Conservation (phyloP, 2,329 filamentous ascomycete genomes). For the Claviceps humidiphila region DNA sequence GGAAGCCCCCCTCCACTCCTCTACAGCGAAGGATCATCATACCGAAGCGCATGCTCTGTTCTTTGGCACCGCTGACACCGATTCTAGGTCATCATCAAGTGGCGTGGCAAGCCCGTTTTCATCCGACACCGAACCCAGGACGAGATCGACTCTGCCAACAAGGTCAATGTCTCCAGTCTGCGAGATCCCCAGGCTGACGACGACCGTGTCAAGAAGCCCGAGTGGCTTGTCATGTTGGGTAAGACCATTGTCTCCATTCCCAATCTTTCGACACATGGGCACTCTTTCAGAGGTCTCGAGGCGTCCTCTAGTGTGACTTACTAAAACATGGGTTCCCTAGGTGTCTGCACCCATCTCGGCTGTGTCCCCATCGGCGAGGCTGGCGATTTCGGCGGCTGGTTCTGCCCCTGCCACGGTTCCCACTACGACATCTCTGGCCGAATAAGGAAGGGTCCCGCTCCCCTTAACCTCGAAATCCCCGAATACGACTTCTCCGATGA, state of each 20-base stretch:
- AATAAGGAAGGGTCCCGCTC: constrained; percentile 92
- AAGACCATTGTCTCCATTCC: constrained; percentile 14
- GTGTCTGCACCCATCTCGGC: constrained; percentile 97
- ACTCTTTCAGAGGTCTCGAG: too few relatives aligned
- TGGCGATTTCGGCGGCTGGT: constrained; percentile 97
- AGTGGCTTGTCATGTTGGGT: constrained; percentile 99
- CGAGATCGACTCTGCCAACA: constrained; percentile 93
- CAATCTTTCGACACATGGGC: too few relatives aligned
- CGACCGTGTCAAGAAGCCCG: constrained; percentile 93
- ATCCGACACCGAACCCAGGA: constrained; percentile 90
- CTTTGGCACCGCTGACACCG: constrained; percentile 1
- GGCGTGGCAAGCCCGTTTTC: constrained; percentile 99
- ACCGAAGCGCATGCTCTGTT: not conserved
- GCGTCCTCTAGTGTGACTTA: not conserved
- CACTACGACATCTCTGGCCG: constrained; percentile 99
- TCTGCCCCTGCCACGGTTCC: constrained; percentile 99
- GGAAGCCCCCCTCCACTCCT: not conserved
- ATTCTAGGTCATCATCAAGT: constrained; percentile 89
- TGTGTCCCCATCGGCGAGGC: constrained; percentile 99
- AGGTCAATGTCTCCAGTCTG: constrained; percentile 67
- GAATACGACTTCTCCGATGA: constrained; percentile 88
- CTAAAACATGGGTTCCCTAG: constrained; percentile 27
- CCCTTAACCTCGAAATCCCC: constrained; percentile 93
- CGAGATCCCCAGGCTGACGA: constrained; percentile 84
- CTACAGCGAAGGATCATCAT: not conserved